Evolutionary conservation across 768 basidiomycete species (phyloP).

Genomic region (Mycena olivaceomarginata): DNA sequence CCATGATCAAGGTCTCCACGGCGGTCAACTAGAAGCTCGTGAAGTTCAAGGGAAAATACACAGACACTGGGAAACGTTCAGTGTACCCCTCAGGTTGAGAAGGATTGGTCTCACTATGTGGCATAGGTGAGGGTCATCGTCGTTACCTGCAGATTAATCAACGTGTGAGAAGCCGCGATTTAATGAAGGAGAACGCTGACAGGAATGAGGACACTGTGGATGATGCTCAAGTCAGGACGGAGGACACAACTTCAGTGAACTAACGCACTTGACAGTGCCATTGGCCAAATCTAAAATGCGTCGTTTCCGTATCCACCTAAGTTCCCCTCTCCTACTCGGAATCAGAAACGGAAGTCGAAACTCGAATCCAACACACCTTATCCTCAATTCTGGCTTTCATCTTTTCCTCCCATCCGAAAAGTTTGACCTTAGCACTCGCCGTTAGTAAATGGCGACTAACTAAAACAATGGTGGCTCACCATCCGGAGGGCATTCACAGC

Average conservation of each 20-base stretch:
- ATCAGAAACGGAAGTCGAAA: conserved; percentile 46
- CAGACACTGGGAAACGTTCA: conserved; percentile 50
- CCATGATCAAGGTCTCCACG: conserved; percentile 26
- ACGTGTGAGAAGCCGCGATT: not conserved
- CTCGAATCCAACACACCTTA: conserved; percentile 50
- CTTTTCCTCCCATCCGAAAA: conserved; percentile 81
- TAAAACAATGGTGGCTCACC: conserved; percentile 64
- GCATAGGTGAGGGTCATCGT: conserved; percentile 70
- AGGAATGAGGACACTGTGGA: conserved; percentile 54
- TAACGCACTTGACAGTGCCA: conserved; percentile 52
- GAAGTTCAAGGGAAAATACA: not conserved
- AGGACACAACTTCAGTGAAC: not conserved
- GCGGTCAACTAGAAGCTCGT: not conserved
- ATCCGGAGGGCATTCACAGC: conserved; percentile 77
- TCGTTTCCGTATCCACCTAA: conserved; percentile 61
- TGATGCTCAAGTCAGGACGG: conserved; percentile 22
- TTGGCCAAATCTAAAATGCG: conserved; percentile 63
- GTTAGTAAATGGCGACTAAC: conserved; percentile 35
- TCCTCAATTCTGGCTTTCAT: conserved; percentile 71
- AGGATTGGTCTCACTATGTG: conserved; percentile 52
- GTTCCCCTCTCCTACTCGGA: conserved; percentile 63
- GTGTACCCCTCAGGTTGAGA: conserved; percentile 31
- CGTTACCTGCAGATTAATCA: conserved; percentile 47
- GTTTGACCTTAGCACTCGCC: conserved; percentile 42
- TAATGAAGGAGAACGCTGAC: not conserved